Conservation (phyloP, 2,329 filamentous ascomycete genomes). For the Fusarium udum region DNA sequence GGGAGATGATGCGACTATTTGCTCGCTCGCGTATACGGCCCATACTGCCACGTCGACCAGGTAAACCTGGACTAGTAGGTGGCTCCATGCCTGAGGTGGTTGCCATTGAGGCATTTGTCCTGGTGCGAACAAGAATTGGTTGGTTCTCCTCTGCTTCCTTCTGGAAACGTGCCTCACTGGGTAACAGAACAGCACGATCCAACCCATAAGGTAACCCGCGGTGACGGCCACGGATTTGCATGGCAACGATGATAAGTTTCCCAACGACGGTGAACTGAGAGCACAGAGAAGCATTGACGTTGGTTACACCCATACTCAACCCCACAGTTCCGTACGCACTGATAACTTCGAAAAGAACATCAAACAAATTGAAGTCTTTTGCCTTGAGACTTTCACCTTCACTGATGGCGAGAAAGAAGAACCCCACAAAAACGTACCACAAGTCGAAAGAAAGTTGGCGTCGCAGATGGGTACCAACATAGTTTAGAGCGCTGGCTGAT, state of each 20-base stretch:
- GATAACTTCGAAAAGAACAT: conserved; percentile 83
- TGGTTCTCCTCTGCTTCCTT: conserved; percentile 62
- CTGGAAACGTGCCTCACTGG: conserved; percentile 64
- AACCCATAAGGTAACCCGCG: conserved; percentile 74
- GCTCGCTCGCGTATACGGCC: conserved; percentile 51
- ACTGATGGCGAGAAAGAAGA: conserved; percentile 91
- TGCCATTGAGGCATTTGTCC: conserved; percentile 48
- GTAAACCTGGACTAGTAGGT: conserved; percentile 34
- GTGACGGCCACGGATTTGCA: conserved; percentile 75
- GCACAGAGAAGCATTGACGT: conserved; percentile 81
- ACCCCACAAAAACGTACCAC: conserved; percentile 94
- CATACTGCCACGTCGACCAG: conserved; percentile 49
- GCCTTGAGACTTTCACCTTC: conserved; percentile 78
- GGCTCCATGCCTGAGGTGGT: conserved; percentile 43
- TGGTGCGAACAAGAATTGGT: conserved; percentile 50
- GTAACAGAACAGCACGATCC: conserved; percentile 68
- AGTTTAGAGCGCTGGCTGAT: conserved; percentile 72
- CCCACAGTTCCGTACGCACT: conserved; percentile 96
- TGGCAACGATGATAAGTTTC: conserved; percentile 74
- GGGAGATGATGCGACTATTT: conserved; percentile 56
- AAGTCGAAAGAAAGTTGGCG: conserved; percentile 95
- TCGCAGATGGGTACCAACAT: conserved; percentile 90
- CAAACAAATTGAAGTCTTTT: conserved; percentile 72
- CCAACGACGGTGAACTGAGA: conserved; percentile 80
- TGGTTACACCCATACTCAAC: conserved; percentile 82